Conservation (phyloP, 345 rosid genomes). For the Salix dunnii region DNA sequence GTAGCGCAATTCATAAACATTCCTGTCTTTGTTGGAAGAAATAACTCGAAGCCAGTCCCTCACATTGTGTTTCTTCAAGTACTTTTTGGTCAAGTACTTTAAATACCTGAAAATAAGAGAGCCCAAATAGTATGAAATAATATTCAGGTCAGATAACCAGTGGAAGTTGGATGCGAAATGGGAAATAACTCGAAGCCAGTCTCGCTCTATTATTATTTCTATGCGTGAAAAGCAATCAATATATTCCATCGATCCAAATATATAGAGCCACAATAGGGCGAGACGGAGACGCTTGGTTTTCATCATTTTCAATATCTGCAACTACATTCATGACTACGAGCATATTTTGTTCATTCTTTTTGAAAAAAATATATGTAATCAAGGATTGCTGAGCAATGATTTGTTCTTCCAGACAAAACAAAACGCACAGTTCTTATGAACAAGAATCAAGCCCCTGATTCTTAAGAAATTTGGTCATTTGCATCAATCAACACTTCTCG, state of each 20-base stretch:
- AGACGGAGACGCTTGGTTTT: neutral
- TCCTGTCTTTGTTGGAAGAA: conserved; percentile 32
- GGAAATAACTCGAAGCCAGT: no score
- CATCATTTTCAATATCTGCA: neutral
- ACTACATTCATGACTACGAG: neutral
- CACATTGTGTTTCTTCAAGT: conserved; percentile 34
- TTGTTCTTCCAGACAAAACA: neutral
- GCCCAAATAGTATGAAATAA: neutral
- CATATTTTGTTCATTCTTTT: neutral
- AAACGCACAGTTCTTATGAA: no score
- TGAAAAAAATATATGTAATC: no score
- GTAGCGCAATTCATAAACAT: conserved; percentile 27
- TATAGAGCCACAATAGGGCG: neutral
- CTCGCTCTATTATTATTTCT: no score
- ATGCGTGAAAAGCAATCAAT: neutral
- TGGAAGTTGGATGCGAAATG: neutral
- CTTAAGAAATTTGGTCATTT: no score
- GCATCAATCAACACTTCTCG: no score
- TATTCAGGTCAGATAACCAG: neutral
- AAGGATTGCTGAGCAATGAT: neutral
- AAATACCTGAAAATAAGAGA: conserved; percentile 14
- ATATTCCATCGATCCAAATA: neutral
- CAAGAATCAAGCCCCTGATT: no score
- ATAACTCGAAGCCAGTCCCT: conserved; percentile 32
- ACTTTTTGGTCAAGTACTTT: conserved; percentile 30